Evolutionary conservation across 495 filamentous ascomycete genomes (phyloP).

Genomic region (Penicillium coffeae): DNA sequence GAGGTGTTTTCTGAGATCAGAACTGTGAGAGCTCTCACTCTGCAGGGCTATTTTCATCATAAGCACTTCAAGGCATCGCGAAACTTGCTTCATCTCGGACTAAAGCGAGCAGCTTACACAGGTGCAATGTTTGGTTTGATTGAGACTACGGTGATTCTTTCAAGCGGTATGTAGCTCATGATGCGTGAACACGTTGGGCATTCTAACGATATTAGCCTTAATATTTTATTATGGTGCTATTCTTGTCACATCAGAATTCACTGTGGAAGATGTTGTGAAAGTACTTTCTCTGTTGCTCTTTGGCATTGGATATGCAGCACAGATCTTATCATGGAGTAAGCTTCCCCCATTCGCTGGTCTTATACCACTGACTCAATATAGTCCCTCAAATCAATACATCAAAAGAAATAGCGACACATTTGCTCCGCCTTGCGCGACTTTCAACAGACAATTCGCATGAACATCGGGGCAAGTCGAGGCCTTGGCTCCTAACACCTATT

Average conservation of each 20-base stretch:
- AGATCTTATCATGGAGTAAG: slow-evolving; percentile 60
- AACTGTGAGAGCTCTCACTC: slow-evolving; percentile 71
- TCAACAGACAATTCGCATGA: slow-evolving; percentile 56
- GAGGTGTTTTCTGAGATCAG: slow-evolving; percentile 82
- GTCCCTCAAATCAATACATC: slow-evolving; percentile 77
- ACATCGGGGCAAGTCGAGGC: slow-evolving; percentile 38
- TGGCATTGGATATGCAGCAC: slow-evolving; percentile 66
- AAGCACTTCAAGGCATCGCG: slow-evolving; percentile 56
- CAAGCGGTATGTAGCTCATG: slow-evolving; percentile 46
- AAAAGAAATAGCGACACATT: slow-evolving; percentile 64
- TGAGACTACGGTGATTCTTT: slow-evolving; percentile 65
- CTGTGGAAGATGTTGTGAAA: slow-evolving; percentile 58
- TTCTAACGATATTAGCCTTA: slow-evolving; percentile 49
- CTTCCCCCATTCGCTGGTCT: neutral
- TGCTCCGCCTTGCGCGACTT: slow-evolving; percentile 69
- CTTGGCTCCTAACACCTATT: slow-evolving; percentile 57
- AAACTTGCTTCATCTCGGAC: slow-evolving; percentile 23
- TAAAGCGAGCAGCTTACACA: slow-evolving; percentile 50
- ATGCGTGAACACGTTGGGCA: neutral
- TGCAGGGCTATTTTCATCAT: slow-evolving; percentile 69
- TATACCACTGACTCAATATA: slow-evolving; percentile 9
- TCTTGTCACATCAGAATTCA: slow-evolving; percentile 49
- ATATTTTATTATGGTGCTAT: slow-evolving; percentile 80
- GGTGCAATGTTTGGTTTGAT: slow-evolving; percentile 74
- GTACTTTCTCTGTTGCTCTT: slow-evolving; percentile 83